A percentile compares a stretch with the other conserved stretches of the same genome.
These are phyloP conservation scores for Tetrapisispora namnaoensis DNA, from an alignment of 805 yeast genomes.

Conservation along the genomic window DNA sequence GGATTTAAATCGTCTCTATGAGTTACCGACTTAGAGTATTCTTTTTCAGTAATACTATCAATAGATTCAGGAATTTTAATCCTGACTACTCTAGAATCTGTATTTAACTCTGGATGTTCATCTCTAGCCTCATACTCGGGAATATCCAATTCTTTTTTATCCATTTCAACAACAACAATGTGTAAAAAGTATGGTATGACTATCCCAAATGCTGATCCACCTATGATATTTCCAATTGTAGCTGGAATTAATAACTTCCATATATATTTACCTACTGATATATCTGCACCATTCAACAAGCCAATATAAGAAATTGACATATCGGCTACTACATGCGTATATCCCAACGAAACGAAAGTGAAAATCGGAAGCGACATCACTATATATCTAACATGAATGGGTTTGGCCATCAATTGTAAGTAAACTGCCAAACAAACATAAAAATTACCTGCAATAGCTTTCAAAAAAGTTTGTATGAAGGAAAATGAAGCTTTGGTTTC, in stretches of 20 bases:
- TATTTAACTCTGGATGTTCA: constrained; percentile 69
- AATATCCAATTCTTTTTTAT: constrained; percentile 48
- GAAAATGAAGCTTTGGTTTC: constrained; percentile 37
- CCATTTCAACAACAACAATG: constrained; percentile 60
- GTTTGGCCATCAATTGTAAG: constrained; percentile 68
- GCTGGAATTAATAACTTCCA: constrained; percentile 72
- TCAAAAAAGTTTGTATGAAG: constrained; percentile 57
- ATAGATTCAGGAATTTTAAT: constrained; percentile 29
- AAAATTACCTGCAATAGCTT: constrained; percentile 68
- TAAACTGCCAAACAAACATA: constrained; percentile 68
- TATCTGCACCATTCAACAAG: constrained; percentile 55
- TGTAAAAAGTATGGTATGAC: constrained; percentile 67
- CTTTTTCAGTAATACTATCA: constrained; percentile 1
- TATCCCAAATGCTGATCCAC: constrained; percentile 59
- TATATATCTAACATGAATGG: constrained; percentile 62
- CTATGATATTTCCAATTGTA: constrained; percentile 64
- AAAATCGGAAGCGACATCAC: constrained; percentile 63
- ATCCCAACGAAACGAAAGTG: constrained; percentile 68
- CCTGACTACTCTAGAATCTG: constrained; percentile 72
- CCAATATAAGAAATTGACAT: constrained; percentile 63
- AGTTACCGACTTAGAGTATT: neutral
- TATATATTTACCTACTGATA: constrained; percentile 52
- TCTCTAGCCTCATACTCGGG: constrained; percentile 66
- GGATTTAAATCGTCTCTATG: neutral
- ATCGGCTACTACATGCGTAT: constrained; percentile 75